Conservation (phyloP, 352 stramenopile species). For the Phytophthora pinifolia region DNA sequence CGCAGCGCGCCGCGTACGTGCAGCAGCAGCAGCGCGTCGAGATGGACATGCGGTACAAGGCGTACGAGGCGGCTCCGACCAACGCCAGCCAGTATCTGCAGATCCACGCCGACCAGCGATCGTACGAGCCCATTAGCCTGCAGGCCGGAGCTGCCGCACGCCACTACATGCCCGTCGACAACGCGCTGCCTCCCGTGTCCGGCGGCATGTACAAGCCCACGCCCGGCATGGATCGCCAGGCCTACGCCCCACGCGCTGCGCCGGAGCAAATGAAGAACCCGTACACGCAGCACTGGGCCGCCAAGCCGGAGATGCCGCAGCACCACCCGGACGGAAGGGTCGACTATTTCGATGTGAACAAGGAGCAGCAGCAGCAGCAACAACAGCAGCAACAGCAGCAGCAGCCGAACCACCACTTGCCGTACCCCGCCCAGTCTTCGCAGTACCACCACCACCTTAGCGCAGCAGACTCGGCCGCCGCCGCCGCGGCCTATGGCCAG, state of each 20-base stretch:
- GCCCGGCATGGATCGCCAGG: constrained; percentile 42
- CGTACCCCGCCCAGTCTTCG: constrained; percentile 46
- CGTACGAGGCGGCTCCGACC: constrained; percentile 41
- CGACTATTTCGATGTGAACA: constrained; percentile 78
- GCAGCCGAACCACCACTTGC: constrained; percentile 43
- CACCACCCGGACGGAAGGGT: constrained; percentile 38
- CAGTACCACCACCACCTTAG: constrained; percentile 77
- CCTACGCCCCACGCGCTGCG: constrained; percentile 11
- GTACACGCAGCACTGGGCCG: constrained; percentile 65
- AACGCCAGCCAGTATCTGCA: constrained; percentile 66
- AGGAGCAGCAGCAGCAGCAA: constrained; percentile 52
- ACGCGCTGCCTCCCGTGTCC: constrained; percentile 47
- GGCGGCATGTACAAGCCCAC: constrained; percentile 47
- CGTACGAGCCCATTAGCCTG: constrained; percentile 74
- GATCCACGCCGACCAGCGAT: constrained; percentile 72
- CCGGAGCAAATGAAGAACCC: constrained; percentile 54
- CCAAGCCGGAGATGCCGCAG: constrained; percentile 50
- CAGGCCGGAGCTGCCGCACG: constrained; percentile 30
- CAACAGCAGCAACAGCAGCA: constrained; percentile 33
- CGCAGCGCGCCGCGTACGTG: constrained; percentile 47
- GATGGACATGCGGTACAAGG: constrained; percentile 81
- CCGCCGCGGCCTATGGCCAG: constrained; percentile 51
- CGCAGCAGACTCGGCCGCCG: constrained; percentile 56
- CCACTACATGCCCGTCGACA: constrained; percentile 59
- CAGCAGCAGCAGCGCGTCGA: constrained; percentile 65